These are phyloP conservation scores for Triadica sebifera DNA, from an alignment of 345 rosid genomes.

Conservation along the genomic window DNA sequence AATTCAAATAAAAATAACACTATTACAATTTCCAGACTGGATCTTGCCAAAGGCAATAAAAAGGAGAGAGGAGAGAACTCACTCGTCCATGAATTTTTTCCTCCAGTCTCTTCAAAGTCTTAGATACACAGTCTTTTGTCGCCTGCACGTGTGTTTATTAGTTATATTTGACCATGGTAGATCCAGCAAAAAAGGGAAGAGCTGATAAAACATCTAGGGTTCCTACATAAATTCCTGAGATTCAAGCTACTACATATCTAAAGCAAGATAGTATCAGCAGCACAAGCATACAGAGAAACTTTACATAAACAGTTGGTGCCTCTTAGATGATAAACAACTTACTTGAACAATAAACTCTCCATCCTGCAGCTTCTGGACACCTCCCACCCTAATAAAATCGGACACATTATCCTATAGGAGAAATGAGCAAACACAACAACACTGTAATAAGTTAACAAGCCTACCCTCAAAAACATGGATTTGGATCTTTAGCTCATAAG, in stretches of 20 bases:
- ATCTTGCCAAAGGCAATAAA: not conserved
- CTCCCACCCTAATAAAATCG: conserved; percentile 95
- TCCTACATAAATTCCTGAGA: not conserved
- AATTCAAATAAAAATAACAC: conserved; percentile 7
- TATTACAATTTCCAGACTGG: not conserved
- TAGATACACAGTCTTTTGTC: conserved; percentile 96
- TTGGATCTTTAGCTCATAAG: conserved; percentile 20
- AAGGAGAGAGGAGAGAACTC: conserved; percentile 28
- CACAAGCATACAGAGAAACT: not conserved
- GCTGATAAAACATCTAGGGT: conserved; percentile 13
- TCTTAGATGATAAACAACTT: conserved; percentile 23
- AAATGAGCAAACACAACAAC: conserved; percentile 22
- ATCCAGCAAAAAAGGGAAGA: conserved; percentile 9
- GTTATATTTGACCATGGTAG: conserved; percentile 3
- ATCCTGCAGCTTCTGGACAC: conserved; percentile 91
- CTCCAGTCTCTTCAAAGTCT: conserved; percentile 92
- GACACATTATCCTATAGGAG: conserved; percentile 80
- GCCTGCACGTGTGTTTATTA: conserved; percentile 51
- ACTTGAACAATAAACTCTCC: conserved; percentile 97
- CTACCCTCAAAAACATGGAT: conserved; percentile 20
- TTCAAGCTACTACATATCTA: conserved; percentile 9
- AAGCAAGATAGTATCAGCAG: conserved; percentile 8
- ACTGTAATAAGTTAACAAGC: conserved; percentile 15
- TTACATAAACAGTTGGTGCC: not conserved
- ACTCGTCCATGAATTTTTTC: conserved; percentile 97